Percentiles rank a stretch among this genome's conserved stretches.
phyloP scores from a whole-genome alignment of 768 basidiomycete species.

The Lepiota venenata region DNA sequence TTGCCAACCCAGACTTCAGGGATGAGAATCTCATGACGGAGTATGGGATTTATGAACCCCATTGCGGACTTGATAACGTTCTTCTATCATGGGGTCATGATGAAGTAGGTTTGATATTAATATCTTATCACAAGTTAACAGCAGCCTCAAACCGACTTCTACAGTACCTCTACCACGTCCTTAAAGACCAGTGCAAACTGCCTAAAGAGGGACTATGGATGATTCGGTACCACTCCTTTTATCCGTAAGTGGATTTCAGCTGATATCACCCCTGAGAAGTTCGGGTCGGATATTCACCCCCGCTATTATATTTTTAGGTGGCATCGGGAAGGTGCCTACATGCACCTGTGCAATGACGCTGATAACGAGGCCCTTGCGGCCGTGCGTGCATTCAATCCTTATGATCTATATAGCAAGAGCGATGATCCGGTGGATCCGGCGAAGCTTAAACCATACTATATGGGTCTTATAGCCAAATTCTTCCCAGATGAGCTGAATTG shows the following conservation, averaged over 20 bases:
- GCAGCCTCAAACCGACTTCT: conserved; percentile 10
- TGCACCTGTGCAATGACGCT: conserved; percentile 71
- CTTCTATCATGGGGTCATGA: conserved; percentile 93
- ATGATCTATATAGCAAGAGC: conserved; percentile 90
- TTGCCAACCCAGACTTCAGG: conserved; percentile 60
- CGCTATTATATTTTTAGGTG: conserved; percentile 31
- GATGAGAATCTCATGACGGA: conserved; percentile 69
- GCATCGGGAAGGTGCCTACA: conserved; percentile 88
- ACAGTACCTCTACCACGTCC: conserved; percentile 82
- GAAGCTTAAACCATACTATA: conserved; percentile 79
- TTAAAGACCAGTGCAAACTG: conserved; percentile 79
- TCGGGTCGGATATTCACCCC: neutral
- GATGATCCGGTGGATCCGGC: conserved; percentile 63
- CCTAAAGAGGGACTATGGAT: conserved; percentile 83
- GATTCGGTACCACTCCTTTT: conserved; percentile 96
- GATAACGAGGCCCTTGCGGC: conserved; percentile 65
- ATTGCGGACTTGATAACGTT: conserved; percentile 83
- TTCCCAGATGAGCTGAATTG: conserved; percentile 82
- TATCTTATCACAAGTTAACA: neutral
- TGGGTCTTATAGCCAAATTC: conserved; percentile 76
- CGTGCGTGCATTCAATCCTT: conserved; percentile 88
- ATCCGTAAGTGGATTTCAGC: conserved; percentile 40
- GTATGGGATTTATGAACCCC: conserved; percentile 70
- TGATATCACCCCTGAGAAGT: neutral
- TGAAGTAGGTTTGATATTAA: conserved; percentile 50